Percentiles rank a stretch among this genome's conserved stretches.
Conservation (phyloP, 805 yeast species). For the Pichia rugopelliculosa region DNA sequence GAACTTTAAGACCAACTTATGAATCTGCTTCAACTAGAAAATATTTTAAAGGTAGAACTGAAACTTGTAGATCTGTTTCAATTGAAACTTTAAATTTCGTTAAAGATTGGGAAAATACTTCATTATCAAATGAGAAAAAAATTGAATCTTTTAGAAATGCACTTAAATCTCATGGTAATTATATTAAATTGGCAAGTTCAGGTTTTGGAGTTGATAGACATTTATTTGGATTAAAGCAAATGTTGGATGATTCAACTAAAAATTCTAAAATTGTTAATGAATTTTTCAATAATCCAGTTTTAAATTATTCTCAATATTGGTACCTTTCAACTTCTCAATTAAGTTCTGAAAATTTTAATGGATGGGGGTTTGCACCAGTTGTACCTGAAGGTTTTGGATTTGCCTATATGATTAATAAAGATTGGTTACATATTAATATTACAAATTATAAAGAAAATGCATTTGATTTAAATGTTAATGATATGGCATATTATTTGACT, state of each 20-base stretch:
- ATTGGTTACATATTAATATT: constrained; percentile 80
- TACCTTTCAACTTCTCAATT: constrained; percentile 82
- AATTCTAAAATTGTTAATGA: constrained; percentile 35
- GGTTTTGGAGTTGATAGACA: constrained; percentile 94
- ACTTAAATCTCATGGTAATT: constrained; percentile 62
- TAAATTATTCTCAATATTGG: constrained; percentile 76
- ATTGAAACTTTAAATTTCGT: constrained; percentile 64
- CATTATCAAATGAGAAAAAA: constrained; percentile 46
- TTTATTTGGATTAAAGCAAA: constrained; percentile 77
- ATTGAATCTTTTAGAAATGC: constrained; percentile 66
- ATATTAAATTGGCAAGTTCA: constrained; percentile 67
- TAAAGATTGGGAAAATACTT: constrained; percentile 58
- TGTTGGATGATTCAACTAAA: constrained; percentile 44
- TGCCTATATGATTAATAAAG: constrained; percentile 85
- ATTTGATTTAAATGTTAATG: constrained; percentile 46
- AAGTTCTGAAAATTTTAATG: constrained; percentile 76
- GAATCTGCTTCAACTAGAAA: constrained; percentile 94
- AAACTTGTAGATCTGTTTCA: constrained; percentile 83
- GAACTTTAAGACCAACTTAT: constrained; percentile 80
- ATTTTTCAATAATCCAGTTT: constrained; percentile 70
- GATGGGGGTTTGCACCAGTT: constrained; percentile 96
- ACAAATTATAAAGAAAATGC: constrained; percentile 61
- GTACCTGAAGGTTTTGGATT: constrained; percentile 89
- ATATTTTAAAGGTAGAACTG: constrained; percentile 87
- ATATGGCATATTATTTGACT: constrained; percentile 59